Evolutionary conservation across 352 stramenopile genomes (phyloP), one percentile per base, ranked within the genome.

Genomic region (Stephanocyclus meneghinianus): DNA sequence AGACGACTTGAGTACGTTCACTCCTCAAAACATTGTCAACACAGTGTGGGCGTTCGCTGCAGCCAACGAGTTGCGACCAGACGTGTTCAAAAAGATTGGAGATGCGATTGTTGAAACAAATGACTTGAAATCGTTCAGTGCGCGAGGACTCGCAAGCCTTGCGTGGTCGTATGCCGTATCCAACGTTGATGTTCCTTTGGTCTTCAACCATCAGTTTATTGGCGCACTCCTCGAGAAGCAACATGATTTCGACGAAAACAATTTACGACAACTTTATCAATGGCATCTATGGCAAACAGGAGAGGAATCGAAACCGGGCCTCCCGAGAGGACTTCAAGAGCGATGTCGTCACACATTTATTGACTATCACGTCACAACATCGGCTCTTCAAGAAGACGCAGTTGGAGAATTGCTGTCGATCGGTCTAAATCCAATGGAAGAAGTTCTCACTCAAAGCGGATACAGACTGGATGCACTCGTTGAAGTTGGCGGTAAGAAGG

Each of bases 271-370:
- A 57, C 64, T 80, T 42, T 45, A 80, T 57, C 72, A 80, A 51
- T 80, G 72, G 71, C 64, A 79, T 73, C 5, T 79, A 18, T 77
- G 70, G 70, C 70, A 57, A 45, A 60, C 47, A 5, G 56, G 69
- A 60, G 42, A 68, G 29, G 35, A 61, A 13, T 69, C 56, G 10
- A 40, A 76, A 50, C 35, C 51, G 32, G 30, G 47, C 37, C 47
- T 77, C n/a, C 70, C 70, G 6, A 30, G 21, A 32, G 40, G 10
- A 21, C 45, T 77, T 2, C 13, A 65, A 18, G n/a, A 69, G 6
- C 29, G 32, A 13, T 77, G 70, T 37, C 44, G 47, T 30, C 13
- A 26, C 50, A 13, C 57, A 40, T 77, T 77, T 32, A 35, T 64
- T 44, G 26, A 47, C 15, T 13, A 30, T n/a, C 8, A 42, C 3